Conservation (phyloP, 352 stramenopile species). For the Stephanocyclus meneghinianus region DNA sequence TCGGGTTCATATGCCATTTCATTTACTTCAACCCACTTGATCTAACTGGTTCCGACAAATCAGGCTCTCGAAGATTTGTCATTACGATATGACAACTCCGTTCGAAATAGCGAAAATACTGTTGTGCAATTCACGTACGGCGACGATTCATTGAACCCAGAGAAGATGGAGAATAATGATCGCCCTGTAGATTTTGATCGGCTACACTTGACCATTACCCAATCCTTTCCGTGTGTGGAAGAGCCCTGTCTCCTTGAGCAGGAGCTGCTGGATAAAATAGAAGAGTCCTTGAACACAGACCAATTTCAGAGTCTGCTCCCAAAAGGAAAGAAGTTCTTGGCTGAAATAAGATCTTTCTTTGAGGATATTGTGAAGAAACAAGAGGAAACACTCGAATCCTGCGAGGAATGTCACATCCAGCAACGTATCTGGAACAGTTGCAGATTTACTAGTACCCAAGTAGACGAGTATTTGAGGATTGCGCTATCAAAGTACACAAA, state of each 20-base stretch:
- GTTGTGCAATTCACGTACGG: conserved; percentile 99
- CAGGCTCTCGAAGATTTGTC: conserved; percentile 96
- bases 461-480: conserved; percentile 73
- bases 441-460: conserved; percentile 85
- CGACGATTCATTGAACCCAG: conserved; percentile 97
- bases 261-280: conserved; percentile 86
- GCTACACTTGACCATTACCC: conserved; percentile 87
- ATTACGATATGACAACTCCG: conserved; percentile 83
- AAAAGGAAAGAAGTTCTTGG: conserved; percentile 68
- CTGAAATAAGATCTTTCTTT: conserved; percentile 78
- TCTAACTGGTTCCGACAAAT: not conserved
- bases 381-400: conserved; percentile 45
- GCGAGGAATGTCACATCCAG: conserved; percentile 41
- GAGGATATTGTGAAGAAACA: conserved; percentile 62
- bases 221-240: conserved; percentile 62
- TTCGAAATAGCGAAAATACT: conserved; percentile 88
- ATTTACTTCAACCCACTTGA: not conserved
- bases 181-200: conserved; percentile 95
- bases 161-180: conserved; percentile 92
- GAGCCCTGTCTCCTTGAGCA: conserved; percentile 82
- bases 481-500: conserved; percentile 83
- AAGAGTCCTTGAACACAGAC: conserved; percentile 82
- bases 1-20: not conserved
- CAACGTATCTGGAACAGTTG: conserved; percentile 87
- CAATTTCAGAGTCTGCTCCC: conserved; percentile 73